Base-by-base conservation (phyloP, 1,284 basidiomycete genomes). In the Cryptococcus sp. region DNA sequence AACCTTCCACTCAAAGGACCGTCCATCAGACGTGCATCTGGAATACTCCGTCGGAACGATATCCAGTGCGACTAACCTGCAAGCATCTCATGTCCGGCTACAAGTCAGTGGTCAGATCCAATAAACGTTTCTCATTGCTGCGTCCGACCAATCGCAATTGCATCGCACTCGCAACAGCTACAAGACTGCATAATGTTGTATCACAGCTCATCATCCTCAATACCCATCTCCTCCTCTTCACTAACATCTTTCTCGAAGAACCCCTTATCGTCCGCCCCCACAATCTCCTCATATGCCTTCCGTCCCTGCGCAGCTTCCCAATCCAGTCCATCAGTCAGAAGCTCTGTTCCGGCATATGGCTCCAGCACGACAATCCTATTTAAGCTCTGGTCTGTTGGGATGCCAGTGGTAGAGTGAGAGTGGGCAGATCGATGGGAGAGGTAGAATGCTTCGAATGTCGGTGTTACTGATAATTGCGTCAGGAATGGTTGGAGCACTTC, bases 191-290 rank as follows among this genome's bases (percentile, higher is more conserved):
- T 25, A 25, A 3, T 35, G 31, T 8, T 35, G 31, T 10, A 13
- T 35, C 8, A 57, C 15, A 56, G 38, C 22, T 59, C 54, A n/a
- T 79, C 77, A 17, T 81, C 78, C 38, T 79, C 80, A 3, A 66
- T 47, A 45, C 61, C 59, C 52, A 57, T 46, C 19, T 81, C 81
- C 8, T 79, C 80, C 2, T 80, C 81, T 8, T 82, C 66, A 6
- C 77, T 78, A 40, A 80, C 64, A 11, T 78, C 75, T 31, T 82
- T 82, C 80, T 83, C 84, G 57, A 86, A 84, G 56, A 73, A 79
- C 15, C 72, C 74, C 41, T 75, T 70, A 2, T 59, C 65, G 8
- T 61, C 63, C 20, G 49, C 61, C 41, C 73, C 72, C 47, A 70
- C 55, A 1, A 75, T 66, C 1, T 54, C 58, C 55, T 57, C 59